Percentiles rank a stretch among this genome's conserved stretches.
These are phyloP conservation scores for Arthrobotrys pseudoclavata DNA, from an alignment of 2,329 filamentous ascomycete species.

Conservation along the genomic window DNA sequence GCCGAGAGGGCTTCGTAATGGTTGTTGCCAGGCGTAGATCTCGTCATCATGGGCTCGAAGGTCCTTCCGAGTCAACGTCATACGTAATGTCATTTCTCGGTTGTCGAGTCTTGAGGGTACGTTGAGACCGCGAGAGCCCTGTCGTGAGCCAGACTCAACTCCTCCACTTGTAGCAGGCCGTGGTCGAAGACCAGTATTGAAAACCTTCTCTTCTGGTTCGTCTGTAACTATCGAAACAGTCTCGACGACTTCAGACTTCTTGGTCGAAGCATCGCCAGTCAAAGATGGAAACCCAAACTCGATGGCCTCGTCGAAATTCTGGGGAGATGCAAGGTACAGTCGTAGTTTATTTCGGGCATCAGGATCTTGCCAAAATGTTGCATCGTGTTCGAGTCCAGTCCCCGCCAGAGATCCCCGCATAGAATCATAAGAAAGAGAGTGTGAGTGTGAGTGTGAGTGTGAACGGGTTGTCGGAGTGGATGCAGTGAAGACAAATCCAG, in stretches of 20 bases:
- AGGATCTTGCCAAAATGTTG: constrained; percentile 89
- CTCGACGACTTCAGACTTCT: constrained; percentile 61
- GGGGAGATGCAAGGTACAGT: constrained; percentile 86
- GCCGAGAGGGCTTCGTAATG: constrained; percentile 33
- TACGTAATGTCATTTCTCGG: constrained; percentile 93
- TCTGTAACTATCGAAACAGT: constrained; percentile 45
- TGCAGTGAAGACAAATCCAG: constrained; percentile 57
- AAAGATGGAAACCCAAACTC: constrained; percentile 89
- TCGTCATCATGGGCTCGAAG: constrained; percentile 80
- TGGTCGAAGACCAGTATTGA: constrained; percentile 57
- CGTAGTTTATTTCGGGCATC: constrained; percentile 88
- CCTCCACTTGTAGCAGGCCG: constrained; percentile 56
- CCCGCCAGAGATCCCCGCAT: constrained; percentile 23
- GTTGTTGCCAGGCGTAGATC: constrained; percentile 77
- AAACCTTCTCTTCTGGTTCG: constrained; percentile 31
- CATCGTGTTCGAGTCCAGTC: constrained; percentile 76
- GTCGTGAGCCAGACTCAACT: constrained; percentile 44
- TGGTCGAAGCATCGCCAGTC: constrained; percentile 64
- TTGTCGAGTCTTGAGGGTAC: constrained; percentile 65
- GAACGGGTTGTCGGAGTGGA: constrained; percentile 50
- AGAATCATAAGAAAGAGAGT: constrained; percentile 45
- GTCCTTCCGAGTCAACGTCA: constrained; percentile 93
- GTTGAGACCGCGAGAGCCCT: constrained; percentile 22
- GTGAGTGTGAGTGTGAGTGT: constrained; percentile 50
- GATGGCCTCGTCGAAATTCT: constrained; percentile 92